Conservation (phyloP, 805 yeast species). For the Saturnispora hagleri region DNA sequence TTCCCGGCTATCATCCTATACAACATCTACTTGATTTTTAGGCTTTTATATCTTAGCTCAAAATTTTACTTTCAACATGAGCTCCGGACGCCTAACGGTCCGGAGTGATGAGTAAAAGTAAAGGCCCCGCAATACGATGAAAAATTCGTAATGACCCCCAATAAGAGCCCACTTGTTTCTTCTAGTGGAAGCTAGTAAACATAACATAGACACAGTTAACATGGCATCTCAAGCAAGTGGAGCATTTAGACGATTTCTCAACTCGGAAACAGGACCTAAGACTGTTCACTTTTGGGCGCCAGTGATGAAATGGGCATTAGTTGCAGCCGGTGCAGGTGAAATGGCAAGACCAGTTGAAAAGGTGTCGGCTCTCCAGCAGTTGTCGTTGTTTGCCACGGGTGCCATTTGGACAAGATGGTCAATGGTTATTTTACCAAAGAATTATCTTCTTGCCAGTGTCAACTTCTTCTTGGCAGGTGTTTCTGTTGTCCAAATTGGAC, state of each 20-base stretch:
- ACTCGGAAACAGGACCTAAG: constrained; percentile 89
- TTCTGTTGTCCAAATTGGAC: constrained; percentile 72
- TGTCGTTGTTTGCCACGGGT: constrained; percentile 85
- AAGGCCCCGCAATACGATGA: not conserved
- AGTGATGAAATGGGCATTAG: constrained; percentile 74
- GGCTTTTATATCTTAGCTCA: not conserved
- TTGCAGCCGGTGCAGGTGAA: constrained; percentile 85
- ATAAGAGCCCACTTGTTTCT: not conserved
- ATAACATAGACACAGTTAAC: not conserved
- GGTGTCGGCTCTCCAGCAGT: constrained; percentile 81
- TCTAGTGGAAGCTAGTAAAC: not conserved
- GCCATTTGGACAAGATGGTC: constrained; percentile 98
- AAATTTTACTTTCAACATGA: not conserved
- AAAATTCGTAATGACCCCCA: not conserved
- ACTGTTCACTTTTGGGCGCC: constrained; percentile 98
- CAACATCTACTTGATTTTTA: not conserved
- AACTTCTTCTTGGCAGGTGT: constrained; percentile 89
- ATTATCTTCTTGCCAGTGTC: constrained; percentile 80
- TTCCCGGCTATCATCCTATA: not conserved
- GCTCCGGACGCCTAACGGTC: not conserved
- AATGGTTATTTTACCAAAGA: constrained; percentile 82
- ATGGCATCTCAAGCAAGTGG: constrained; percentile 8
- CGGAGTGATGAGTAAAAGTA: not conserved
- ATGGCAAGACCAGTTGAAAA: constrained; percentile 85
- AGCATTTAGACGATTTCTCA: constrained; percentile 60